These are phyloP conservation scores for Xylaria cubensis DNA, from an alignment of 495 filamentous ascomycete species.

Conservation along the genomic window DNA sequence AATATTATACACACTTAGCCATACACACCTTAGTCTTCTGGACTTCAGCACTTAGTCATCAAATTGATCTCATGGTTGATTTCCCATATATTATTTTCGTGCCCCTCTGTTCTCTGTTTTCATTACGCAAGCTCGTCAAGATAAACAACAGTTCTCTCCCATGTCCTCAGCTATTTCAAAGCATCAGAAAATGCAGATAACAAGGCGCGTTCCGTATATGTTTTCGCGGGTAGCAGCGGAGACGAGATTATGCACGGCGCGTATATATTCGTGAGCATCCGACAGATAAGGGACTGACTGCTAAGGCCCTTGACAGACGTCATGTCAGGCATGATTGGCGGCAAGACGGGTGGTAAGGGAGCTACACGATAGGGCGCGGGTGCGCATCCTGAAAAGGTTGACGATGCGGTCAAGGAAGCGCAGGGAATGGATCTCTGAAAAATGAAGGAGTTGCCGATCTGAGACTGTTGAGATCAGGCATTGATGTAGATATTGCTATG, in stretches of 20 bases:
- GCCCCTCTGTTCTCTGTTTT: conserved; percentile 4
- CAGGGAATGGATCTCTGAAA: background rate
- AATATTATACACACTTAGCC: too few relatives aligned
- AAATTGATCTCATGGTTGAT: too few relatives aligned
- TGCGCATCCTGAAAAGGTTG: too few relatives aligned
- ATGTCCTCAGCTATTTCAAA: conserved; percentile 19
- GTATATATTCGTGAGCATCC: conserved; percentile 12
- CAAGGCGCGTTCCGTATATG: conserved; percentile 16
- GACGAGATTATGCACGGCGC: conserved; percentile 16
- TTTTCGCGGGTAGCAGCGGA: conserved; percentile 15
- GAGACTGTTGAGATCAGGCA: conserved; percentile 10
- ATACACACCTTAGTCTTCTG: too few relatives aligned
- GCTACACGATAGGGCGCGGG: too few relatives aligned
- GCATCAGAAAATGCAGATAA: conserved; percentile 12
- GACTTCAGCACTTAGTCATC: too few relatives aligned
- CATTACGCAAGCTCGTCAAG: conserved; percentile 3
- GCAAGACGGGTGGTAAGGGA: too few relatives aligned
- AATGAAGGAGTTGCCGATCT: conserved; percentile 11
- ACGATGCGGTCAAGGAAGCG: too few relatives aligned
- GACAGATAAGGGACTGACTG: conserved; percentile 18
- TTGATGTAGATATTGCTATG: conserved; percentile 16
- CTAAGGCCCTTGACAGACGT: too few relatives aligned
- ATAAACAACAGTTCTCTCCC: conserved; percentile 12
- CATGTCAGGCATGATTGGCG: too few relatives aligned
- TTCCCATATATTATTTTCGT: too few relatives aligned